Evolutionary conservation across 768 basidiomycete genomes (phyloP).

Genomic region (Boletus rubroflammeus): DNA sequence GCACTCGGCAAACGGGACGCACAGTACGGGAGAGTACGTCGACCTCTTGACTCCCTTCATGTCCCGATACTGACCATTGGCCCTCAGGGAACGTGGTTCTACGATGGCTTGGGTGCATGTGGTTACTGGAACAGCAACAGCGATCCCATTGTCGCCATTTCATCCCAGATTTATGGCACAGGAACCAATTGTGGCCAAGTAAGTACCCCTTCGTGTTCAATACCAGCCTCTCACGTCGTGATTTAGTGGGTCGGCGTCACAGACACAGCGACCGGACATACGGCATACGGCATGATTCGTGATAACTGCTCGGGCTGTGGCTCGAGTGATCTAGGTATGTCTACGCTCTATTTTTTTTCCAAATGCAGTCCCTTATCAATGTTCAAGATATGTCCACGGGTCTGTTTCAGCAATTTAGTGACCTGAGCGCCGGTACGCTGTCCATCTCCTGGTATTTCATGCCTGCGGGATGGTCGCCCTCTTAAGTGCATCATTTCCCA

Average conservation of each 20-base stretch:
- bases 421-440: constrained; percentile 48
- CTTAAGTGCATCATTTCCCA: constrained; percentile 26
- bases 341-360: not conserved
- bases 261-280: constrained; percentile 52
- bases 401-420: constrained; percentile 51
- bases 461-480: constrained; percentile 40
- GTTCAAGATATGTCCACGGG: constrained; percentile 61
- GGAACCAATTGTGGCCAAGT: constrained; percentile 64
- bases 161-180: constrained; percentile 47
- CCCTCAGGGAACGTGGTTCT: constrained; percentile 64
- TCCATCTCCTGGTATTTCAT: constrained; percentile 61
- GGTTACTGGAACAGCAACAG: constrained; percentile 46
- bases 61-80: constrained; percentile 5
- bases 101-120: constrained; percentile 62
- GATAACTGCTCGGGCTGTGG: constrained; percentile 62
- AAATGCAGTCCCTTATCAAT: constrained; percentile 2
- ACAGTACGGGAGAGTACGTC: constrained; percentile 48
- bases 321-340: constrained; percentile 52
- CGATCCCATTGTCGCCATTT: constrained; percentile 62
- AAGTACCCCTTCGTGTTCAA: constrained; percentile 15
- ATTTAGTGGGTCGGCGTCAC: constrained; percentile 56
- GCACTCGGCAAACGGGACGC: constrained; percentile 49
- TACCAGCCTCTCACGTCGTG: constrained; percentile 7
- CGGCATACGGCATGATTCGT: constrained; percentile 45
- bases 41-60: not conserved